phyloP scores from a whole-genome alignment of 1,139 yeast genomes.

The Kluyveromyces sp. region DNA sequence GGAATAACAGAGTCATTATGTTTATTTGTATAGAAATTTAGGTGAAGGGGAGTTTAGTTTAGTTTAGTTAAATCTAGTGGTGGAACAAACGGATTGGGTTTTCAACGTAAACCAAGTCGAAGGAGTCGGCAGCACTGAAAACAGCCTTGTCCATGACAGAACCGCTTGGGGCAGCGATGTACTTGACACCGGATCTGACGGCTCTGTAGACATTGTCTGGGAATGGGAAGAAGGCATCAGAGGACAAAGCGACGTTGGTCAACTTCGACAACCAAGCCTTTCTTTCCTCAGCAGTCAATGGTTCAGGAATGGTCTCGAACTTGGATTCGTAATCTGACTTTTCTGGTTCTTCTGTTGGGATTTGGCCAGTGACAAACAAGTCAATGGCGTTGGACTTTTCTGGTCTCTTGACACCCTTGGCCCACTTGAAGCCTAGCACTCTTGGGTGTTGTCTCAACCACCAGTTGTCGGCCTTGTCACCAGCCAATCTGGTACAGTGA shows the following conservation, averaged over 20 bases:
- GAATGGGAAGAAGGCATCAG: conserved; percentile 99
- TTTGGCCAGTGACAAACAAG: conserved; percentile 81
- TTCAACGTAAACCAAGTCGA: conserved; percentile 82
- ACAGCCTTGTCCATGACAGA: conserved; percentile 98
- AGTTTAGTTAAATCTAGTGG: conserved; percentile 42
- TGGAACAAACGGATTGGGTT: conserved; percentile 97
- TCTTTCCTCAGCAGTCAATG: conserved; percentile 77
- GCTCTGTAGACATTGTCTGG: conserved; percentile 98
- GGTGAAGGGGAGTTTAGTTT: neutral
- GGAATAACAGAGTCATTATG: too few relatives aligned
- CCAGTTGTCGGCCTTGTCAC: conserved; percentile 99
- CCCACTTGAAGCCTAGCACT: conserved; percentile 91
- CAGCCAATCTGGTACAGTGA: conserved; percentile 98
- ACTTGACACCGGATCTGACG: conserved; percentile 91
- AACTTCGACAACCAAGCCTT: conserved; percentile 77
- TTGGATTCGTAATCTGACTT: conserved; percentile 85
- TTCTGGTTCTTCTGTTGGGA: conserved; percentile 90
- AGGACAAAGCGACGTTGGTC: conserved; percentile 79
- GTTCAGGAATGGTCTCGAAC: conserved; percentile 75
- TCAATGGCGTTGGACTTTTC: conserved; percentile 98
- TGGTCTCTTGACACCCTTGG: conserved; percentile 96
- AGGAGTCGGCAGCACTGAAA: conserved; percentile 87
- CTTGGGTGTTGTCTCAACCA: conserved; percentile 98
- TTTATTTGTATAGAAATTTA: neutral
- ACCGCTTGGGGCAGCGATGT: conserved; percentile 93